Base-by-base conservation (phyloP, 306 rosid species). In the Hippophae rhamnoides region DNA sequence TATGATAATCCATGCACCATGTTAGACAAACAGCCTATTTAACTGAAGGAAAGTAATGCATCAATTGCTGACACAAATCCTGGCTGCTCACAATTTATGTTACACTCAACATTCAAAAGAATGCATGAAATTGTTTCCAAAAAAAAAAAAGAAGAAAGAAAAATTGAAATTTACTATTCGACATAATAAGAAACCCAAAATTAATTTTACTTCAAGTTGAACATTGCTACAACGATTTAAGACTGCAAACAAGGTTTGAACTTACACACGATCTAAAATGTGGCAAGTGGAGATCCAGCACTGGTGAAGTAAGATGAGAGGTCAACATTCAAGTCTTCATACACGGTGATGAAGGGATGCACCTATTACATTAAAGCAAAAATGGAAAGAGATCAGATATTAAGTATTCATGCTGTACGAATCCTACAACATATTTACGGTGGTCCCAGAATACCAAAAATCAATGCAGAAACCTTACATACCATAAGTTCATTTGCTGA, bases 281-380 rank as follows among this genome's bases (percentile, higher is more conserved):
- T 88, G 50, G 97, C 99, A 73, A 88, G 99, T 43, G 99, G 94
- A 77, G 97, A 88, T 72, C 97, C 99, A 51, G 83, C 89, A 66
- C 79, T 62, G 38, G 77, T 72, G 82, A 93, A 88, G 83, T 84
- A 93, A 53, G 88, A 71, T 60, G 86, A 66, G 57, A 93, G 95
- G 69, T 93, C 94, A 56, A 86, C 70, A 62, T 80, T 72, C 70
- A 65, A 60, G 72, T 86, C 95, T 40, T 79, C 79, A 41, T 93
- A 82, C 90, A 84, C 71, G 75, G 41, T 63, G 74, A 88, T 67
- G 76, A 88, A 93, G 64, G 95, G 85, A 69, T 76, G 94, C 47
- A 38, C 67, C 99, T 93, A 90, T 76, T 58, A 67, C 64, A 72
- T 66, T 51, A 62, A 68, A 72, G 38, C 54, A 54, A 56, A 60